These are phyloP conservation scores for Chrysoporthe puriensis DNA, from an alignment of 2,329 filamentous ascomycete genomes.

Conservation along the genomic window DNA sequence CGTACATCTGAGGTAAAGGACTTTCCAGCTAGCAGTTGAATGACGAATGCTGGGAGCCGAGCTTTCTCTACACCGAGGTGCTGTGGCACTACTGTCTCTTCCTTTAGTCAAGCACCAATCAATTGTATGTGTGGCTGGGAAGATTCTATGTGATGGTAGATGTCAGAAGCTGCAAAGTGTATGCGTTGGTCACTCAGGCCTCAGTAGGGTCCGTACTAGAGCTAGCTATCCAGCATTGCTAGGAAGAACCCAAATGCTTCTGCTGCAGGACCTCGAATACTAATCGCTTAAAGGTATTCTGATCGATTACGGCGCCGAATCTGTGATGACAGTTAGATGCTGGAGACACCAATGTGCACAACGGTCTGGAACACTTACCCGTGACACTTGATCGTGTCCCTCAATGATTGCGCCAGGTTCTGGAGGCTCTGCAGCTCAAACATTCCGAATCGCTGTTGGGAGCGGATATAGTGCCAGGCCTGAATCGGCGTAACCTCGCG, in stretches of 20 bases:
- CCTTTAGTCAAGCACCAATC: no score
- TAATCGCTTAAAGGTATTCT: conserved; percentile 9
- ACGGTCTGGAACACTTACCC: conserved; percentile 36
- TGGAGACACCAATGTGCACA: not conserved
- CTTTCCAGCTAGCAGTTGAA: no score
- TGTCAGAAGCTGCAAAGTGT: no score
- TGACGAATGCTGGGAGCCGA: no score
- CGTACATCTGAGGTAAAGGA: no score
- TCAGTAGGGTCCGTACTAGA: no score
- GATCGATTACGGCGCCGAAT: conserved; percentile 16
- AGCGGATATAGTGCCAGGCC: conserved; percentile 42
- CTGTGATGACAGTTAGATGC: not conserved
- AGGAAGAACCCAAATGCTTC: not conserved
- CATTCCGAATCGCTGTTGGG: conserved; percentile 38
- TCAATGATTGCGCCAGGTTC: conserved; percentile 35
- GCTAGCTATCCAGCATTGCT: no score
- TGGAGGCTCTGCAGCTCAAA: conserved; percentile 36
- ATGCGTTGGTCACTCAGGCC: no score
- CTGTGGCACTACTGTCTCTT: no score
- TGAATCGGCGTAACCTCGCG: conserved; percentile 46
- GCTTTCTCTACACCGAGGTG: no score
- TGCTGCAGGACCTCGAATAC: not conserved
- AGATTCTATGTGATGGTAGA: no score
- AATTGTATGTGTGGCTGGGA: no score
- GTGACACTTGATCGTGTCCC: conserved; percentile 42